phyloP scores from a whole-genome alignment of 164 flowering plant genomes.

The Magnolia kwangsiensis region DNA sequence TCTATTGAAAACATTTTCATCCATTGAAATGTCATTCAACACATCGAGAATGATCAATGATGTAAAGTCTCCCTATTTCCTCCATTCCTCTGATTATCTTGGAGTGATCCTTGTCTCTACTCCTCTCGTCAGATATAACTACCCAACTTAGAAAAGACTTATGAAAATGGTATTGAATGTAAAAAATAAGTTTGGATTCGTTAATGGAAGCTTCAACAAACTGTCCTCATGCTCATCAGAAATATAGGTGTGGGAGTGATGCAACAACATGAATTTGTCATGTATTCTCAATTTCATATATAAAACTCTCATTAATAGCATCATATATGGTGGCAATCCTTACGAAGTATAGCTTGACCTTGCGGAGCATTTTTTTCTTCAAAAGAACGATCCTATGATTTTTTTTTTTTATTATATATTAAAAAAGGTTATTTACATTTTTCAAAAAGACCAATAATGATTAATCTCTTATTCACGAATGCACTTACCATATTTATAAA shows the following conservation, averaged over 20 bases:
- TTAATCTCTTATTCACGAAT: not conserved
- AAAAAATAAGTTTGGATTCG: not conserved
- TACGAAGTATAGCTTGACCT: not conserved
- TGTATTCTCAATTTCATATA: not conserved
- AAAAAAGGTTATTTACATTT: not conserved
- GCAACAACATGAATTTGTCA: not conserved
- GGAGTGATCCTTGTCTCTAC: slow-evolving; percentile 1
- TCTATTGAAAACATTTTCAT: too few species aligned
- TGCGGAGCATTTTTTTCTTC: not conserved
- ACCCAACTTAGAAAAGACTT: not conserved
- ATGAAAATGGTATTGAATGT: not conserved
- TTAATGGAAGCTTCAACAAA: not conserved
- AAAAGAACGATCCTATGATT: not conserved
- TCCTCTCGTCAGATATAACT: not conserved
- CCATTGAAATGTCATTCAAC: too few species aligned
- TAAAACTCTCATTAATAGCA: not conserved
- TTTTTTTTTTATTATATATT: not conserved
- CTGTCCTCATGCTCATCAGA: not conserved
- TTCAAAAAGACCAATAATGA: not conserved
- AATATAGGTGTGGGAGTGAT: not conserved
- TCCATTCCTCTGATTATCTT: not conserved
- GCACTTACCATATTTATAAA: not conserved
- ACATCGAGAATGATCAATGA: not conserved
- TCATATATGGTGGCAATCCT: not conserved
- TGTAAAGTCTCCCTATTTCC: not conserved